A percentile compares a stretch with the other conserved stretches of the same genome.
These are phyloP conservation scores for Antrodiella citrinella DNA, from an alignment of 768 basidiomycete genomes.

Conservation along the genomic window DNA sequence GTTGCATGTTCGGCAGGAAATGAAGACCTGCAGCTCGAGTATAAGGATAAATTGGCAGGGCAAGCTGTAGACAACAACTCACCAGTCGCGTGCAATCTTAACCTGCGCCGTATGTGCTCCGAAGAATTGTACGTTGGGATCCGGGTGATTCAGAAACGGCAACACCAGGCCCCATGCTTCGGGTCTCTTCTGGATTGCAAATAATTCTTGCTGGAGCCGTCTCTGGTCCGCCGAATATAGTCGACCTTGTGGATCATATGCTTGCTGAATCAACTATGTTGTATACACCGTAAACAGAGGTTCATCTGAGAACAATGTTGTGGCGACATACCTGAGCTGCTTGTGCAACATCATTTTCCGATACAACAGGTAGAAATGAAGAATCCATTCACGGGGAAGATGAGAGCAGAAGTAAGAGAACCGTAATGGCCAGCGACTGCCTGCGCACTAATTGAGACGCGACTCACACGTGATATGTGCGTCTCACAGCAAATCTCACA, in stretches of 20 bases:
- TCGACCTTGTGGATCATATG: slow-evolving; percentile 44
- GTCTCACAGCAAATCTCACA: too few relatives aligned
- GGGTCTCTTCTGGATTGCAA: slow-evolving; percentile 65
- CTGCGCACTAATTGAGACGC: too few relatives aligned
- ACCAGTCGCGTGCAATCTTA: slow-evolving; percentile 93
- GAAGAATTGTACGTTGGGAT: slow-evolving; percentile 88
- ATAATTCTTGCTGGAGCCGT: slow-evolving; percentile 61
- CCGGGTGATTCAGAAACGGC: slow-evolving; percentile 61
- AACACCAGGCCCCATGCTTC: slow-evolving; percentile 83
- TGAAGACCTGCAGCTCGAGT: slow-evolving; percentile 1
- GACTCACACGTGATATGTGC: too few relatives aligned
- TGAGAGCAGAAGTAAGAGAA: neutral
- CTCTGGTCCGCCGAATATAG: slow-evolving; percentile 53
- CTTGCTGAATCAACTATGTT: slow-evolving; percentile 62
- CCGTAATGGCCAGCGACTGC: neutral
- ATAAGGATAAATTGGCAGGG: too few relatives aligned
- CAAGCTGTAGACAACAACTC: slow-evolving; percentile 21
- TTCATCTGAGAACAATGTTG: slow-evolving; percentile 12
- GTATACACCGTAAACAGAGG: slow-evolving; percentile 1
- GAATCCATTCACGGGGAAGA: neutral
- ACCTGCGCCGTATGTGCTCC: slow-evolving; percentile 91
- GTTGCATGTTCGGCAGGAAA: slow-evolving; percentile 6
- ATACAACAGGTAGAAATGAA: slow-evolving; percentile 11
- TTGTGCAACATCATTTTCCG: slow-evolving; percentile 12
- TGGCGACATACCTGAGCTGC: slow-evolving; percentile 11